These are phyloP conservation scores for Zymoseptoria passerinii DNA, from an alignment of 2,329 filamentous ascomycete species.

Conservation along the genomic window DNA sequence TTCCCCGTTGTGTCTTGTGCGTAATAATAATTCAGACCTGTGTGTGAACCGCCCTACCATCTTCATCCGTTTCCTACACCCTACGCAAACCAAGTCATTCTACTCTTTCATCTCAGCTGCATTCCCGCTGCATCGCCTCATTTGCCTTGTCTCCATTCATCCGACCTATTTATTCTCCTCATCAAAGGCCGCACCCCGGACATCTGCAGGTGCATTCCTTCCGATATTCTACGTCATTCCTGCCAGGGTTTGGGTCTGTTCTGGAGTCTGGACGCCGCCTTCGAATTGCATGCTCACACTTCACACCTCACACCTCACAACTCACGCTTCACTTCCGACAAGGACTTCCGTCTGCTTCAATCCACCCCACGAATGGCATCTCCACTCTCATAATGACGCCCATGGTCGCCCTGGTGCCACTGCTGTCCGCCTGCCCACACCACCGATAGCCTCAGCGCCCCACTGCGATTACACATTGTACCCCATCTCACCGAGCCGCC, in stretches of 20 bases:
- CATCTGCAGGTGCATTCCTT: neutral
- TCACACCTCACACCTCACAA: neutral
- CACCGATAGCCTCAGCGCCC: neutral
- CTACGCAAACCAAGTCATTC: too few relatives aligned
- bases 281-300: neutral
- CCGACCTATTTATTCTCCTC: neutral
- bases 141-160: neutral
- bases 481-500: neutral
- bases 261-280: neutral
- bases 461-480: neutral
- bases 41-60: too few relatives aligned
- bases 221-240: neutral
- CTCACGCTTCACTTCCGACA: too few relatives aligned
- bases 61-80: too few relatives aligned
- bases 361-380: neutral
- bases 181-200: neutral
- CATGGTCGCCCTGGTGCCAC: neutral
- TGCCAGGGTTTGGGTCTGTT: too few relatives aligned
- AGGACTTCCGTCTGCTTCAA: neutral
- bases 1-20: too few relatives aligned
- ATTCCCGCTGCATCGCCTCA: neutral
- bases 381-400: neutral
- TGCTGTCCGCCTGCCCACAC: neutral
- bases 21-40: too few relatives aligned
- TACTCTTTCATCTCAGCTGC: too few relatives aligned